Percentiles rank a stretch among this genome's conserved stretches.
Conservation (phyloP, 352 stramenopile genomes). For the Phytopythium litorale region DNA sequence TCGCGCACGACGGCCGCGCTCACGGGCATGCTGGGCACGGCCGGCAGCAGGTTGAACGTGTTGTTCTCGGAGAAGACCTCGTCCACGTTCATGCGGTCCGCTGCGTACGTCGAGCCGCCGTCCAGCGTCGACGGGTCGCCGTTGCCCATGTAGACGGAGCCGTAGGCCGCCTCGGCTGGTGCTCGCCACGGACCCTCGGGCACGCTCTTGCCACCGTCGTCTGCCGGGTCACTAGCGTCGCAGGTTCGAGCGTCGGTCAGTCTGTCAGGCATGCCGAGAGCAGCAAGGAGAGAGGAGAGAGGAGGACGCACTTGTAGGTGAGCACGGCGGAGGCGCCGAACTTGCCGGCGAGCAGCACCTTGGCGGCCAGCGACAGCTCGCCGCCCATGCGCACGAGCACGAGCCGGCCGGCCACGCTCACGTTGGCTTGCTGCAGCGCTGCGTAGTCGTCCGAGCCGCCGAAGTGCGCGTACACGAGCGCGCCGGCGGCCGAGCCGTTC, state of each 20-base stretch:
- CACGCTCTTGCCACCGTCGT: constrained; percentile 59
- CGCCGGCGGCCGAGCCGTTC: constrained; percentile 55
- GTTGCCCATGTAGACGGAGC: constrained; percentile 84
- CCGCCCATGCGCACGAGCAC: constrained; percentile 65
- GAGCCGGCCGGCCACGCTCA: constrained; percentile 50
- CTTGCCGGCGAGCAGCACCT: constrained; percentile 60
- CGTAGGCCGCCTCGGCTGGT: constrained; percentile 48
- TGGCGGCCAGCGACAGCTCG: constrained; percentile 62
- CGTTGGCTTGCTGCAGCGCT: constrained; percentile 38
- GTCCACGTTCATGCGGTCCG: constrained; percentile 70
- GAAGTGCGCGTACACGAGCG: constrained; percentile 77
- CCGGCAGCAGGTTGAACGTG: constrained; percentile 78
- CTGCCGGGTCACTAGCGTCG: constrained; percentile 46
- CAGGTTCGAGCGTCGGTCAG: not conserved
- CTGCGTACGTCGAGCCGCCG: constrained; percentile 43
- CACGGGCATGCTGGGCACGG: constrained; percentile 68
- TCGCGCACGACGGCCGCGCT: constrained; percentile 52
- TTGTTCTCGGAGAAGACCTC: constrained; percentile 79
- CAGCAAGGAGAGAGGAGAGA: not conserved
- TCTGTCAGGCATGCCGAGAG: not conserved
- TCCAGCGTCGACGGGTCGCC: constrained; percentile 76
- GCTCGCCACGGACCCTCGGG: constrained; percentile 70
- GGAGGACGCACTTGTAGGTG: constrained; percentile 65
- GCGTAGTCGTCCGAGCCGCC: constrained; percentile 63
- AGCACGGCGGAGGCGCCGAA: constrained; percentile 59